Evolutionary conservation across 2,329 filamentous ascomycete genomes (phyloP).

Genomic region (Apiospora kogelbergensis): DNA sequence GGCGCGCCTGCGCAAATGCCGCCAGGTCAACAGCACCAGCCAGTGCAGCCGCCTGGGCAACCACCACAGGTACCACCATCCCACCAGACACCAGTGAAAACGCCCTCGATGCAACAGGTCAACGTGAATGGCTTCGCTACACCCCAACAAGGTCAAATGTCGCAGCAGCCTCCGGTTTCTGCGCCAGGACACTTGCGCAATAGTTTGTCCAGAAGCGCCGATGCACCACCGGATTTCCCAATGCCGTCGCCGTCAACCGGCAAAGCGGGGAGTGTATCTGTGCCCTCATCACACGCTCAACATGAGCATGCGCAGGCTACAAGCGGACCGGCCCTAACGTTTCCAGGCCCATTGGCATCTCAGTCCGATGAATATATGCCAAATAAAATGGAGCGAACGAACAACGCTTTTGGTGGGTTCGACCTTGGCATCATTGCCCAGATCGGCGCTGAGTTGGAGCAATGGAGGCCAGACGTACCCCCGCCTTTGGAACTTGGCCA

Average conservation of each 20-base stretch:
- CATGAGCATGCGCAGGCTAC: slow-evolving; percentile 26
- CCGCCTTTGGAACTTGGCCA: slow-evolving; percentile 75
- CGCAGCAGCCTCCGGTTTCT: slow-evolving; percentile 44
- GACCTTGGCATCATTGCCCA: slow-evolving; percentile 64
- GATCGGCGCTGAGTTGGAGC: slow-evolving; percentile 65
- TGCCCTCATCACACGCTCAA: slow-evolving; percentile 36
- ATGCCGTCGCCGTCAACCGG: slow-evolving; percentile 43
- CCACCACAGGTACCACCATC: slow-evolving; percentile 44
- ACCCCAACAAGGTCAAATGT: slow-evolving; percentile 40
- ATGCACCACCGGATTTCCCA: slow-evolving; percentile 46
- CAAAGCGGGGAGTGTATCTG: slow-evolving; percentile 41
- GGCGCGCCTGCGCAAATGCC: slow-evolving; percentile 40
- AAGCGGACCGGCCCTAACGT: slow-evolving; percentile 25
- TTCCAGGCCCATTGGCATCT: slow-evolving; percentile 37
- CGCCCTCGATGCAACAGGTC: slow-evolving; percentile 46
- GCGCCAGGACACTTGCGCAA: slow-evolving; percentile 46
- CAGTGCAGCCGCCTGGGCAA: slow-evolving; percentile 29
- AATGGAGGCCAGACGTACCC: slow-evolving; percentile 73
- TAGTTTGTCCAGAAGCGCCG: slow-evolving; percentile 52
- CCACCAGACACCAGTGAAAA: slow-evolving; percentile 44
- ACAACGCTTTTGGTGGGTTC: slow-evolving; percentile 69
- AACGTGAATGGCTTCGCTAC: slow-evolving; percentile 51
- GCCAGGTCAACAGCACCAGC: slow-evolving; percentile 32
- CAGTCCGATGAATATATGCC: slow-evolving; percentile 56
- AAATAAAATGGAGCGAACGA: slow-evolving; percentile 45